A percentile compares a stretch with the other conserved stretches of the same genome.
These are phyloP conservation scores for Trypanosoma conorhini DNA, from an alignment of 208 protist species.

Conservation along the genomic window DNA sequence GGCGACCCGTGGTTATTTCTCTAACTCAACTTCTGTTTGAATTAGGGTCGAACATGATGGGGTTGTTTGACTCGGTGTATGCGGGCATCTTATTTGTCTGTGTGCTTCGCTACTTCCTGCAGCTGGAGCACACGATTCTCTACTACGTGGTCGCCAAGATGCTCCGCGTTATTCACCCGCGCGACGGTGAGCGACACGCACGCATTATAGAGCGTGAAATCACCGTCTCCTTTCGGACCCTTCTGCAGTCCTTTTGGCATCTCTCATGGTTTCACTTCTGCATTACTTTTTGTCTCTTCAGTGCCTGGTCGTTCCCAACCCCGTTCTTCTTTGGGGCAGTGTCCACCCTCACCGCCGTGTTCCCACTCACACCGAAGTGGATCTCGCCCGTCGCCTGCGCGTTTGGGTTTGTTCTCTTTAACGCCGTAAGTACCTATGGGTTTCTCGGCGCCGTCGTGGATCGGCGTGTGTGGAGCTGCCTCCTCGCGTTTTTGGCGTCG, in stretches of 20 bases:
- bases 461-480: constrained; percentile 31
- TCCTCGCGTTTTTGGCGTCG: constrained; percentile 42
- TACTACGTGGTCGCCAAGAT: constrained; percentile 73
- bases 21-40: constrained; percentile 22
- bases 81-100: constrained; percentile 59
- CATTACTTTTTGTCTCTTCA: constrained; percentile 63
- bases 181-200: constrained; percentile 49
- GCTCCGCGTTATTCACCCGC: constrained; percentile 46
- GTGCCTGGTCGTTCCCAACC: constrained; percentile 36
- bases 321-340: constrained; percentile 55
- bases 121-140: constrained; percentile 69
- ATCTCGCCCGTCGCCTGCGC: constrained; percentile 51
- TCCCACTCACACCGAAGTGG: constrained; percentile 69
- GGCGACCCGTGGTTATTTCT: constrained; percentile 34
- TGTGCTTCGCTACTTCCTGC: constrained; percentile 58
- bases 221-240: constrained; percentile 54
- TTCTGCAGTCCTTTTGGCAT: constrained; percentile 77
- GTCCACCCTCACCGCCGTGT: constrained; percentile 51
- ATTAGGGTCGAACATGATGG: constrained; percentile 43
- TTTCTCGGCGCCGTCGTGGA: constrained; percentile 22
- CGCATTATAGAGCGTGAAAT: constrained; percentile 72
- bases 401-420: constrained; percentile 12
- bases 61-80: constrained; percentile 65
- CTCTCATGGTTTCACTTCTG: constrained; percentile 76
- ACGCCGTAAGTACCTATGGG: constrained; percentile 8